Evolutionary conservation across 176 grass and related monocot genomes (phyloP).

Genomic region (Pharus latifolius): DNA sequence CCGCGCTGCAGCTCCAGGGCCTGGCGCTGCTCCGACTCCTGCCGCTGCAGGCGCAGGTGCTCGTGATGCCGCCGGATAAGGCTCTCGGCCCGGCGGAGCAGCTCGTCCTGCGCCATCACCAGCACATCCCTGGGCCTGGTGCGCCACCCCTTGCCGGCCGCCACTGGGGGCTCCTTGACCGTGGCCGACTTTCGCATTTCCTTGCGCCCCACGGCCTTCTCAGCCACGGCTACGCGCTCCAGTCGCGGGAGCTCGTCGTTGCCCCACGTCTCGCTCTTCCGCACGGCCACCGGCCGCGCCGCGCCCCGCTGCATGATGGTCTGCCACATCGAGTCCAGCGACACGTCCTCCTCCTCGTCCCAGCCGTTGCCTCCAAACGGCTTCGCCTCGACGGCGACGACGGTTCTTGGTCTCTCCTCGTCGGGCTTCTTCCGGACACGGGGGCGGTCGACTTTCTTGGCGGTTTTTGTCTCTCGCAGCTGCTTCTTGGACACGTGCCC

Average conservation of each 20-base stretch:
- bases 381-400: not conserved
- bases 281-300: constrained; percentile 23
- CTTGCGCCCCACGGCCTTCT: not conserved
- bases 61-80: constrained; percentile 67
- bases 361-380: not conserved
- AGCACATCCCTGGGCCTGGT: constrained; percentile 52
- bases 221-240: constrained; percentile 12
- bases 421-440: not conserved
- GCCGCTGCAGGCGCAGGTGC: constrained; percentile 66
- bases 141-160: constrained; percentile 40
- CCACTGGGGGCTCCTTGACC: constrained; percentile 6
- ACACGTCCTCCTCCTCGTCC: not conserved
- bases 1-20: constrained; percentile 20
- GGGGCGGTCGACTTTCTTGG: not conserved
- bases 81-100: constrained; percentile 58
- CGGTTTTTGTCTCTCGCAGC: not conserved
- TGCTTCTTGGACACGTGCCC: not conserved
- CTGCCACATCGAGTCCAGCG: constrained; percentile 42
- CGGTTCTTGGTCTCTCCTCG: not conserved
- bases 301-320: constrained; percentile 17
- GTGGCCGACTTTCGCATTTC: constrained; percentile 36
- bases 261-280: constrained; percentile 68
- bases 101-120: constrained; percentile 33
- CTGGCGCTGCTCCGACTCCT: constrained; percentile 60
- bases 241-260: constrained; percentile 21